These are phyloP conservation scores for Euphrasia confusa DNA, from an alignment of 257 asterid species.

Conservation along the genomic window DNA sequence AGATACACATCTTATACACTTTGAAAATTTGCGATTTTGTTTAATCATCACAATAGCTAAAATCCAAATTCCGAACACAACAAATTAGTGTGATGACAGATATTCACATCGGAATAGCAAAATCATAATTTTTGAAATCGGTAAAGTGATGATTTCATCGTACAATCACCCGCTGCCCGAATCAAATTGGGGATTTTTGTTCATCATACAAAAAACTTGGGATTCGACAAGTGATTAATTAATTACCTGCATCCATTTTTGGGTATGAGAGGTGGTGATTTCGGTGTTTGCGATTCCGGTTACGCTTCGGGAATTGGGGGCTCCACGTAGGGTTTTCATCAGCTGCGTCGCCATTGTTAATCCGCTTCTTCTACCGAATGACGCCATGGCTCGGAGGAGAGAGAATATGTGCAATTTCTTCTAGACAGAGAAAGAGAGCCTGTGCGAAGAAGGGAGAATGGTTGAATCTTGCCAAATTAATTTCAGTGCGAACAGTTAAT, in stretches of 20 bases:
- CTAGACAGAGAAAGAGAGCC: too few relatives aligned
- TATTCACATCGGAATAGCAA: conserved; percentile 24
- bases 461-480: too few relatives aligned
- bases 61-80: neutral
- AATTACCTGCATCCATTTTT: conserved; percentile 84
- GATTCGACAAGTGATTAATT: neutral
- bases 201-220: neutral
- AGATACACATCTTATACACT: neutral
- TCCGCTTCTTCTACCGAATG: conserved; percentile 44
- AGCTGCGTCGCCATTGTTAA: conserved; percentile 39
- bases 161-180: neutral
- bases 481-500: neutral
- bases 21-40: too few relatives aligned
- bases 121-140: neutral
- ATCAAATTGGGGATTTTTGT: conserved; percentile 3
- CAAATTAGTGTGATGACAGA: conserved; percentile 4
- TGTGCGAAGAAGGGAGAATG: too few relatives aligned
- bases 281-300: conserved; percentile 46
- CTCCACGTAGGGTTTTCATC: conserved; percentile 44
- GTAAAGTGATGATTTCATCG: neutral
- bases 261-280: conserved; percentile 63
- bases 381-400: conserved; percentile 37
- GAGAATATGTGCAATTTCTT: conserved; percentile 20
- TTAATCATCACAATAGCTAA: conserved; percentile 12
- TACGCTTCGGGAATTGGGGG: conserved; percentile 43